Evolutionary conservation across 306 rosid species (phyloP).

Genomic region (Ochetophila trinervis): DNA sequence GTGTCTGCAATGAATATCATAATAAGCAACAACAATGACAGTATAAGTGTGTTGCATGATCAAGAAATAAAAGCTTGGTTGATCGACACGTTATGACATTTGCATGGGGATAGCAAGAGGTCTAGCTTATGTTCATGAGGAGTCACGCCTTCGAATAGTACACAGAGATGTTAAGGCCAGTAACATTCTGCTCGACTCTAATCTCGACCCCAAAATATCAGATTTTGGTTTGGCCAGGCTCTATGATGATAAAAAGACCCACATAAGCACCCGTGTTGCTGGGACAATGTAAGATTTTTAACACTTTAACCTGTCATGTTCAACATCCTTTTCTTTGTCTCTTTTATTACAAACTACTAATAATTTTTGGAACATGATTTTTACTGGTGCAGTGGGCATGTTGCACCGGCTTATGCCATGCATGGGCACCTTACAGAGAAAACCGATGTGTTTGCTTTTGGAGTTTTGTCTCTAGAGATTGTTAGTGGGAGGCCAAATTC

Average conservation of each 20-base stretch:
- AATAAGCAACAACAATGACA: not conserved
- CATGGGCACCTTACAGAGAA: slow-evolving; percentile 78
- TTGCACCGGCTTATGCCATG: slow-evolving; percentile 79
- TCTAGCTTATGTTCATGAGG: slow-evolving; percentile 71
- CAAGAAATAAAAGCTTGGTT: slow-evolving; percentile 47
- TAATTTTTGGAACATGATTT: slow-evolving; percentile 1
- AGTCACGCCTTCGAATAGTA: slow-evolving; percentile 63
- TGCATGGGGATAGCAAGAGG: slow-evolving; percentile 78
- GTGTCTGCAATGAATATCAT: not conserved
- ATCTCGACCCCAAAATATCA: slow-evolving; percentile 70
- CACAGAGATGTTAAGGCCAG: slow-evolving; percentile 87
- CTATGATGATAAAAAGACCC: slow-evolving; percentile 76
- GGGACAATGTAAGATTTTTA: slow-evolving; percentile 62
- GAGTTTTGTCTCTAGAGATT: slow-evolving; percentile 67
- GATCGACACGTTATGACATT: slow-evolving; percentile 67
- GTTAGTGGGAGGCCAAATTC: slow-evolving; percentile 69
- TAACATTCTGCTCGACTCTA: slow-evolving; percentile 63
- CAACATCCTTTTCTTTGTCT: not conserved
- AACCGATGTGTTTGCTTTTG: slow-evolving; percentile 72
- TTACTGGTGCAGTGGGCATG: slow-evolving; percentile 54
- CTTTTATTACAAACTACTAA: slow-evolving; percentile 1
- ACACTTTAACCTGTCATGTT: not conserved
- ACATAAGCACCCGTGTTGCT: slow-evolving; percentile 75
- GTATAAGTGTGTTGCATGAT: slow-evolving; percentile 1
- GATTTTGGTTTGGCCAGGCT: slow-evolving; percentile 81